Evolutionary conservation across 345 rosid species (phyloP).

Genomic region (Eucalyptus cladocalyx): DNA sequence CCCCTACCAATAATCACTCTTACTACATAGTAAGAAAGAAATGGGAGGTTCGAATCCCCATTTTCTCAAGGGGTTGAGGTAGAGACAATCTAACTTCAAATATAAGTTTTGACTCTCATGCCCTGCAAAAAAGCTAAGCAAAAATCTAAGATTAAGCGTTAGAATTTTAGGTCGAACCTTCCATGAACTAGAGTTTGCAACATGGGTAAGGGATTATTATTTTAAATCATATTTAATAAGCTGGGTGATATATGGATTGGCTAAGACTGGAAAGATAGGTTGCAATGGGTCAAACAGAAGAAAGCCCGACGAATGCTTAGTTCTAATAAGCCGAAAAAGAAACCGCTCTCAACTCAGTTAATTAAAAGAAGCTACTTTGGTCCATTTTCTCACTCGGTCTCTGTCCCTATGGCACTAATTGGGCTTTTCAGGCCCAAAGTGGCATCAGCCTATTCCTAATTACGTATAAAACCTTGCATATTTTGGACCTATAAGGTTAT

Average conservation of each 20-base stretch:
- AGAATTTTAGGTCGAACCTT: background rate
- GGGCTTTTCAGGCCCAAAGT: background rate
- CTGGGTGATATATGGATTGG: background rate
- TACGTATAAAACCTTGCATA: background rate
- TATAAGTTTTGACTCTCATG: fast-evolving
- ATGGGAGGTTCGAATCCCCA: fast-evolving
- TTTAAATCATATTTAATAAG: background rate
- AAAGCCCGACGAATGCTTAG: background rate
- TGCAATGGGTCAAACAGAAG: background rate
- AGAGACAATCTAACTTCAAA: fast-evolving
- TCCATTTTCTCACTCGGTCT: background rate
- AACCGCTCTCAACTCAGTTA: background rate
- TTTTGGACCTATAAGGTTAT: background rate
- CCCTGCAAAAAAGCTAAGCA: fast-evolving
- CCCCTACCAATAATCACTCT: too few relatives aligned
- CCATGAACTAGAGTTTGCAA: background rate
- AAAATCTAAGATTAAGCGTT: too few relatives aligned
- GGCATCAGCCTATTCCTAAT: background rate
- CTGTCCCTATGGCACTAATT: background rate
- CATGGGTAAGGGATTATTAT: background rate
- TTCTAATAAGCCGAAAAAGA: background rate
- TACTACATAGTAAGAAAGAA: too few relatives aligned
- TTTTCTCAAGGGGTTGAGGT: fast-evolving
- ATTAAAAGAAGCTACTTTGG: background rate
- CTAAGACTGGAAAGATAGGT: background rate